Conservation (phyloP, 495 filamentous ascomycete species). For the Glonium stellatum region DNA sequence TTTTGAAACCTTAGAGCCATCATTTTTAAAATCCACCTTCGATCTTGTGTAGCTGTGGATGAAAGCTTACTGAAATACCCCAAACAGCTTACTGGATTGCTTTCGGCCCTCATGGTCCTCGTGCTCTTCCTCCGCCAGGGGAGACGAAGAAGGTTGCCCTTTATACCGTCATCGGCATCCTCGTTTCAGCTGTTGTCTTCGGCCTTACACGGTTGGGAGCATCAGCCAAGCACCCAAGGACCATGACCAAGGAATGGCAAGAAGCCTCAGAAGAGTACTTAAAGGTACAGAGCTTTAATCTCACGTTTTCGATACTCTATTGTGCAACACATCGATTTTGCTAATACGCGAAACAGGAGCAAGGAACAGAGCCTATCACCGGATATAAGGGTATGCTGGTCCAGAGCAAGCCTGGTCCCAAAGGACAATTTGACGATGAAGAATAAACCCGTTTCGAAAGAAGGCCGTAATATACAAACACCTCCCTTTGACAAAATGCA, state of each 20-base stretch:
- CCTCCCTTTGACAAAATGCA: slow-evolving; percentile 16
- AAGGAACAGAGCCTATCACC: slow-evolving; percentile 85
- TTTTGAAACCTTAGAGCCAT: slow-evolving; percentile 6
- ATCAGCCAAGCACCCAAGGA: slow-evolving; percentile 57
- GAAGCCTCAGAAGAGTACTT: slow-evolving; percentile 87
- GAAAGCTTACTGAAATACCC: slow-evolving; percentile 13
- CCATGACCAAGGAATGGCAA: slow-evolving; percentile 94
- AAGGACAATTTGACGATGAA: slow-evolving; percentile 17
- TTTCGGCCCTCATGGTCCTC: slow-evolving; percentile 91
- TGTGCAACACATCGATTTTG: slow-evolving; percentile 6
- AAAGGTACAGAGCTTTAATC: slow-evolving; percentile 50
- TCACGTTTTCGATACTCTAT: not conserved
- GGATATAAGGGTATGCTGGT: slow-evolving; percentile 76
- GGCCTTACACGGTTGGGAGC: slow-evolving; percentile 39
- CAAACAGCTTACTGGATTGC: slow-evolving; percentile 91
- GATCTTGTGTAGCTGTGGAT: not conserved
- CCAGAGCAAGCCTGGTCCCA: slow-evolving; percentile 50
- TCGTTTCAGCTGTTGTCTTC: slow-evolving; percentile 30
- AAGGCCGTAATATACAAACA: slow-evolving; percentile 5
- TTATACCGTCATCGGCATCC: slow-evolving; percentile 57
- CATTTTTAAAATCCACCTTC: not conserved
- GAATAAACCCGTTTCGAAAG: not conserved
- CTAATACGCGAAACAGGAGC: slow-evolving; percentile 46
- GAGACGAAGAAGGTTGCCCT: slow-evolving; percentile 67
- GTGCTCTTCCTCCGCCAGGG: slow-evolving; percentile 69